These are phyloP conservation scores for Lenwebbia sp. DNA, from an alignment of 345 rosid genomes.

Conservation along the genomic window DNA sequence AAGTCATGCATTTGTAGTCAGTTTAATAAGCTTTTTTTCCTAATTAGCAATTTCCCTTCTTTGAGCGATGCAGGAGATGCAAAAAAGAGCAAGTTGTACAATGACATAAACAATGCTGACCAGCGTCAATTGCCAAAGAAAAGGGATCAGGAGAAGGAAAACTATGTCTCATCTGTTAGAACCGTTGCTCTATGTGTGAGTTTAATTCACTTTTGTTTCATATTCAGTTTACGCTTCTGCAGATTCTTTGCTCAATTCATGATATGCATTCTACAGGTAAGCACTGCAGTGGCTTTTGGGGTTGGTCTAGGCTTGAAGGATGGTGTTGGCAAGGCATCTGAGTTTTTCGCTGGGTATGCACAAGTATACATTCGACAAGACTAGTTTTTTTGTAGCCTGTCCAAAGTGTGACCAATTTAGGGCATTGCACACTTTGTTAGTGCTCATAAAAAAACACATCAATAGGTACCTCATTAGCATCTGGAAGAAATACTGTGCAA, in stretches of 20 bases:
- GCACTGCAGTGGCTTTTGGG: slow-evolving; percentile 76
- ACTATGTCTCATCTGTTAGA: slow-evolving; percentile 39
- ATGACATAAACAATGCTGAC: slow-evolving; percentile 9
- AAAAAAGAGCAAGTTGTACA: background rate
- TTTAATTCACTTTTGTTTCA: background rate
- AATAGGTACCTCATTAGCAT: background rate
- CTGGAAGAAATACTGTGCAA: background rate
- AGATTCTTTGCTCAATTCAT: background rate
- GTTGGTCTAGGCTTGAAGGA: slow-evolving; percentile 66
- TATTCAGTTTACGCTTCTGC: background rate
- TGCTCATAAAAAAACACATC: background rate
- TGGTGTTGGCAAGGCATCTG: slow-evolving; percentile 76
- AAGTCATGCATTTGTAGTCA: background rate
- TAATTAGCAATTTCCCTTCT: background rate
- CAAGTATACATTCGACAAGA: background rate
- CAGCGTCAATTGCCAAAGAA: slow-evolving; percentile 9
- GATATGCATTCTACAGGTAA: slow-evolving; percentile 29
- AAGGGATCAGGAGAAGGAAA: slow-evolving; percentile 22
- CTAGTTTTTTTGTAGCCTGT: background rate
- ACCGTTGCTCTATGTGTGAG: slow-evolving; percentile 84
- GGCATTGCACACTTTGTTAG: background rate
- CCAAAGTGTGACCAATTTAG: background rate
- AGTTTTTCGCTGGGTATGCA: slow-evolving; percentile 84
- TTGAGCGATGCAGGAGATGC: slow-evolving; percentile 30
- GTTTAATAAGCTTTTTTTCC: background rate